phyloP scores from a whole-genome alignment of 805 yeast species.

The Suhomyces prunicola region DNA sequence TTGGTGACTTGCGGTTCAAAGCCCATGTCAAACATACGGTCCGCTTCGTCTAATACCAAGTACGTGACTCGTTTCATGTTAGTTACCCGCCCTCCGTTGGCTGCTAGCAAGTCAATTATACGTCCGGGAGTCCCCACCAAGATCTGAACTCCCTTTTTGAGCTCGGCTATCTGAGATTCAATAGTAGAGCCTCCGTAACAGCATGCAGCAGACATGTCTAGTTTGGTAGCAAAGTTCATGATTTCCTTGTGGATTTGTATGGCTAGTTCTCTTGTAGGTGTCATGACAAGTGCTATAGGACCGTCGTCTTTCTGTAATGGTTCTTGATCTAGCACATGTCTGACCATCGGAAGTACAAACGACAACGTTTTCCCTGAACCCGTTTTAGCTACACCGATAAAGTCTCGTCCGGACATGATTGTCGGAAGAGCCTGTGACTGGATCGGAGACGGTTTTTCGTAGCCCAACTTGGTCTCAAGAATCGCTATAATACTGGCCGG shows the following conservation, averaged over 20 bases:
- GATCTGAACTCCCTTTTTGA: constrained; percentile 75
- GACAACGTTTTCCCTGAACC: constrained; percentile 96
- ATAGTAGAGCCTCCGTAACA: constrained; percentile 91
- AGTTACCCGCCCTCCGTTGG: constrained; percentile 75
- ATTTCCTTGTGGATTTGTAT: constrained; percentile 75
- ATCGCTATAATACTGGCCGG: constrained; percentile 55
- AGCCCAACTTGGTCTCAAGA: constrained; percentile 49
- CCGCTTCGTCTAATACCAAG: constrained; percentile 94
- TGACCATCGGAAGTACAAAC: constrained; percentile 75
- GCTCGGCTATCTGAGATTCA: constrained; percentile 73
- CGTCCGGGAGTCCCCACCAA: constrained; percentile 95
- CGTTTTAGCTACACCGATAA: constrained; percentile 92
- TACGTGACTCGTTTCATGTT: constrained; percentile 69
- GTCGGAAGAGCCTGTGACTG: constrained; percentile 91
- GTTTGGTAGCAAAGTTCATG: constrained; percentile 49
- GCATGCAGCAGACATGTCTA: constrained; percentile 58
- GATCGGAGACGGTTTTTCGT: constrained; percentile 73
- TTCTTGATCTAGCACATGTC: constrained; percentile 78
- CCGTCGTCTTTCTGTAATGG: constrained; percentile 49
- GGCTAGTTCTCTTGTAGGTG: constrained; percentile 93
- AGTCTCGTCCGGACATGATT: constrained; percentile 84
- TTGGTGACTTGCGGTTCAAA: constrained; percentile 93
- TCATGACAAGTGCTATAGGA: constrained; percentile 74
- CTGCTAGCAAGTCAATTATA: constrained; percentile 80
- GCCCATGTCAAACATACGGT: constrained; percentile 94